Base-by-base conservation (phyloP, 768 basidiomycete genomes). In the Lyophyllum shimeji region DNA sequence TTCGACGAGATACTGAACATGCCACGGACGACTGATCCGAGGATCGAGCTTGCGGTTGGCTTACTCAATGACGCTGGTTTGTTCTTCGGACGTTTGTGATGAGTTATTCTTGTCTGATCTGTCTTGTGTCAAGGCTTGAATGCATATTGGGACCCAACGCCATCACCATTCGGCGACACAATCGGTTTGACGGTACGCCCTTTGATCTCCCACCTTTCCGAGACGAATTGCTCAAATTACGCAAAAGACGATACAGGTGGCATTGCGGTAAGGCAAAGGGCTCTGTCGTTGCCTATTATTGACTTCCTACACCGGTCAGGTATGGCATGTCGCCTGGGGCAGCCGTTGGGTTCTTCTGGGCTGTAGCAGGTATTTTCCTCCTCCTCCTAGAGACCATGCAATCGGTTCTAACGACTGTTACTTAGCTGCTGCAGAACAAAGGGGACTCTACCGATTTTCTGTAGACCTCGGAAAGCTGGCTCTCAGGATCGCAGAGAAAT, bases 311-410 rank as follows among this genome's bases (percentile, higher is more conserved):
- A 18, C 25, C 59, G 3, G 13, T 34, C 51, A 88, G 85, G 24
- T 81, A 78, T 52, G 89, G 87, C 5, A 85, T 90, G 76, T 79
- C 84, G 7, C 80, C 86, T 15, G 86, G 86, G 4, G 84, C 85
- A 7, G 82, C 85, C 0, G 68, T 86, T 17, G 89, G 89, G 6
- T 86, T 90, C 68, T 86, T 89, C 64, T 89, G 85, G 85, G 80
- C 83, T 13, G 70, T 87, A 6, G 82, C 81, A 66, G 84, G 86
- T 85, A 62, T 42, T 20, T 51, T n/a, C n/a, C n/a, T n/a, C 20
- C 46, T 48, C 12, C 31, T 21, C 34, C 11, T n/a, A 21, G 42
- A 11, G 25, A 39, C 12, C 11, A 15, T 15, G n/a, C 18, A 37
- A 44, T 12, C 17, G 23, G 17, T 43, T 5, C 31, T 47, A 53